A percentile compares a stretch with the other conserved stretches of the same genome.
phyloP scores from a whole-genome alignment of 352 stramenopile genomes.

The Thalassiosira hispida region DNA sequence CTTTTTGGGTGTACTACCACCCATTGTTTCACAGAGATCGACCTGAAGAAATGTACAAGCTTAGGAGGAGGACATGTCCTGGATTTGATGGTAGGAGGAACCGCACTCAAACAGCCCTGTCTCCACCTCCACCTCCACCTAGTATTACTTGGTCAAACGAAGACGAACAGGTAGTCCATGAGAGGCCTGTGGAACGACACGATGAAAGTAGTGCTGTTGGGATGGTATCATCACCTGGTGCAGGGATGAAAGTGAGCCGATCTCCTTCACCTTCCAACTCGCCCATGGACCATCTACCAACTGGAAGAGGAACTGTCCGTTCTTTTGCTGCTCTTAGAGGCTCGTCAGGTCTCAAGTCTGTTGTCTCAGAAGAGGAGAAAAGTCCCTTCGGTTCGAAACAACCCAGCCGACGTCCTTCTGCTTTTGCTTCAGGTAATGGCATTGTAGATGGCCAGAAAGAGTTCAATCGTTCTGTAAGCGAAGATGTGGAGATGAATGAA shows the following conservation, averaged over 20 bases:
- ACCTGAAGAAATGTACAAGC: constrained; percentile 70
- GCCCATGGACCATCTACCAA: constrained; percentile 12
- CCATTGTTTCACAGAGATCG: constrained; percentile 81
- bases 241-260: constrained; percentile 41
- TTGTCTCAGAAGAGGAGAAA: constrained; percentile 37
- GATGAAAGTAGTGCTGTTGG: not conserved
- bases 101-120: constrained; percentile 11
- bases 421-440: constrained; percentile 9
- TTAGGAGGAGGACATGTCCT: constrained; percentile 76
- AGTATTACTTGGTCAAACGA: constrained; percentile 15
- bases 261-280: constrained; percentile 46
- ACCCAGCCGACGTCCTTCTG: not conserved
- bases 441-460: not conserved
- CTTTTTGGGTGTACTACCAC: constrained; percentile 86
- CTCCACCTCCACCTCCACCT: constrained; percentile 3
- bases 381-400: constrained; percentile 6
- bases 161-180: not conserved
- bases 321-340: constrained; percentile 6
- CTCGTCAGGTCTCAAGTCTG: constrained; percentile 21
- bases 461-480: constrained; percentile 15
- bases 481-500: constrained; percentile 10
- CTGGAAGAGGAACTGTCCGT: constrained; percentile 23
- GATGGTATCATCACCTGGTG: not conserved
- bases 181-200: not conserved
- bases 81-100: constrained; percentile 80